Evolutionary conservation across 2,329 filamentous ascomycete species (phyloP), one percentile per base, ranked within the genome.

Genomic region (Fusarium torulosum): DNA sequence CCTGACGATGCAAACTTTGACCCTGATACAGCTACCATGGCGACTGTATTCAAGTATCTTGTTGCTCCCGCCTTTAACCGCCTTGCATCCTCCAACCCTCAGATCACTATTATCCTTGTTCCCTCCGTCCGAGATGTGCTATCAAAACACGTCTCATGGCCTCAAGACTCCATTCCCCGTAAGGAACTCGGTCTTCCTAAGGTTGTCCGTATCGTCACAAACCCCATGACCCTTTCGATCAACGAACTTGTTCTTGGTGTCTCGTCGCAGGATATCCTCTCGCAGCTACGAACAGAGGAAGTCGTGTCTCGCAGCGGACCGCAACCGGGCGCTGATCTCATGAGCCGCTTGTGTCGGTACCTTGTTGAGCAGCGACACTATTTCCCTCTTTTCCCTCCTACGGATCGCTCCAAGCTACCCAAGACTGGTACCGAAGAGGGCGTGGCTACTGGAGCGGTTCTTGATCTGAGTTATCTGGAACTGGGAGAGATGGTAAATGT

Each of bases 321-420:
- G 3, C 62, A 67, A 17, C 57, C 58, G 3, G 72, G 71, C n/a
- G 55, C 50, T 5, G 88, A 92, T 69, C 72, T 92, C 25, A 83
- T 95, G 73, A 88, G 89, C 17, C 82, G 95, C n/a, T 79, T 94
- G 45, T 88, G 91, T 7, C 86, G 89, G 20, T 90, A 96, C 70
- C 78, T 99, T 19, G 87, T 99, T 58, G 91, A 97, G 79, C 96
- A 98, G 80, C 84, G 94, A 8, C 94, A 96, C 75, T 98, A 94
- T 78, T 93, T 93, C 73, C 96, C 96, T 0, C 80, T 98, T 1
- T 97, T 94, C 75, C 96, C 96, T 7, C 90, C 95, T 0, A 85
- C 89, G 14, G 88, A 91, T 50, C 85, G 94, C 47, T 84, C 87
- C 58, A 87, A 82, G 68, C 80, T 93, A 55, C 88, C 90, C 29